phyloP scores from a whole-genome alignment of 139 green algal genomes.

The Limnomonas spitsbergensis region DNA sequence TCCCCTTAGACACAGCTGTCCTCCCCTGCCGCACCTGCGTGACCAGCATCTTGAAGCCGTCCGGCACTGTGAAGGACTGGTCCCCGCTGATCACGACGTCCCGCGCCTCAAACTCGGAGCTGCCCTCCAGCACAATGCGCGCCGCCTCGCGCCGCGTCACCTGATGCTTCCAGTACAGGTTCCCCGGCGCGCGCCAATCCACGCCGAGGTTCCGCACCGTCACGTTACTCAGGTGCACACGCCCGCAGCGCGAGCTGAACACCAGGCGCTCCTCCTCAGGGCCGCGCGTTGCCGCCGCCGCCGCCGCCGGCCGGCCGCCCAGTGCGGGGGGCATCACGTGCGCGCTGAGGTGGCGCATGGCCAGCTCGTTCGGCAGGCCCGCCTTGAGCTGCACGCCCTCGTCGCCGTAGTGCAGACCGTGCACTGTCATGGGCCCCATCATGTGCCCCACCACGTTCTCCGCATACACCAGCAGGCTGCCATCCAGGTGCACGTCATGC shows the following conservation, averaged over 20 bases:
- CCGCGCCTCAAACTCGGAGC: constrained; percentile 86
- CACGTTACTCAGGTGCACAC: constrained; percentile 78
- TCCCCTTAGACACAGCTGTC: not conserved
- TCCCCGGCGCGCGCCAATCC: constrained; percentile 55
- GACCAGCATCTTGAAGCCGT: constrained; percentile 74
- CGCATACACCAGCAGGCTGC: constrained; percentile 70
- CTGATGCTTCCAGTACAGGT: constrained; percentile 51
- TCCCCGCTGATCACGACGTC: constrained; percentile 45
- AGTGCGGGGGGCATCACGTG: not conserved
- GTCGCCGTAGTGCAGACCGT: constrained; percentile 12
- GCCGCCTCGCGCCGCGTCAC: constrained; percentile 58
- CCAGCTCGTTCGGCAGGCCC: not conserved
- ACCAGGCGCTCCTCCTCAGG: constrained; percentile 38
- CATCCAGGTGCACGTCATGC: constrained; percentile 64
- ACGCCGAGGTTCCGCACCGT: constrained; percentile 82
- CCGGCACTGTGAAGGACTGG: constrained; percentile 75
- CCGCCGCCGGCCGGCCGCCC: not conserved
- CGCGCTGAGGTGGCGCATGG: not conserved
- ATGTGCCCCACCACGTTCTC: constrained; percentile 37
- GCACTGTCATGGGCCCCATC: constrained; percentile 9
- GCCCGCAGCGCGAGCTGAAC: constrained; percentile 56
- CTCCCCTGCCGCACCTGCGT: not conserved
- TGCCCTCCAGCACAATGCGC: constrained; percentile 73
- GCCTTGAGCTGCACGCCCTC: not conserved
- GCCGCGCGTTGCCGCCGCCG: not conserved